Evolutionary conservation across 2,329 filamentous ascomycete genomes (phyloP), one percentile per base, ranked within the genome.

Genomic region (Gliomastix tumulicola): DNA sequence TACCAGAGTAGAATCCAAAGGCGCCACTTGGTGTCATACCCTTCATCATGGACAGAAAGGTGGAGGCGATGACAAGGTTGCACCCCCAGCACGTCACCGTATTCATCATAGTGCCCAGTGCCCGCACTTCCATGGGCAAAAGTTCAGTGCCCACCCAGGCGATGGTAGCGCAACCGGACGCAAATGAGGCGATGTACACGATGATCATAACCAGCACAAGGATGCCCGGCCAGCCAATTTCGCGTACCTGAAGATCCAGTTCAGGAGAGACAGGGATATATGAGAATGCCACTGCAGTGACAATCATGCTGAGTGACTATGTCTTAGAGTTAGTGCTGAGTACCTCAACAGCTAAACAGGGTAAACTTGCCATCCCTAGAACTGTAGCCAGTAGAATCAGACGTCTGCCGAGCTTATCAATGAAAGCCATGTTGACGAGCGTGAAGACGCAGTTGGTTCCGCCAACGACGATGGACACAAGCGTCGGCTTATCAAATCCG

Each of bases 1-100:
- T 66, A 1, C 55, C 65, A 1, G 67, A 63, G 38, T 71, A 74
- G 49, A 74, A 72, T 5, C 67, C 68, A 41, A 73, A 74, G 0
- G 68, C 63, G 1, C 69, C 69, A 3, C 58, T 64, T 0, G 68
- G 66, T 0, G 68, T 71, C 37, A 62, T 66, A n/a, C 51, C 52
- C 41, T 72, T 59, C 60, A 71, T 71, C 20, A 60, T 65, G 11
- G 34, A 36, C 9, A 72, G 47, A 50, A 73, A 73, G 0, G 66
- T 71, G 4, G 63, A 68, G 7, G 65, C 54, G 32, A 72, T 61
- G 37, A 73, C 69, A 40, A 73, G 60, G 45, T 71, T 71, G 37
- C 51, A 59, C 9, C 58, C 62, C 67, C 65, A 68, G 48, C 56
- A 62, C 6, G 60, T 63, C 44, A 65, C 61, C 5, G 66, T 69